phyloP scores from a whole-genome alignment of 225 moss, liverwort and hornwort species.

The Marchantia polymorpha region DNA sequence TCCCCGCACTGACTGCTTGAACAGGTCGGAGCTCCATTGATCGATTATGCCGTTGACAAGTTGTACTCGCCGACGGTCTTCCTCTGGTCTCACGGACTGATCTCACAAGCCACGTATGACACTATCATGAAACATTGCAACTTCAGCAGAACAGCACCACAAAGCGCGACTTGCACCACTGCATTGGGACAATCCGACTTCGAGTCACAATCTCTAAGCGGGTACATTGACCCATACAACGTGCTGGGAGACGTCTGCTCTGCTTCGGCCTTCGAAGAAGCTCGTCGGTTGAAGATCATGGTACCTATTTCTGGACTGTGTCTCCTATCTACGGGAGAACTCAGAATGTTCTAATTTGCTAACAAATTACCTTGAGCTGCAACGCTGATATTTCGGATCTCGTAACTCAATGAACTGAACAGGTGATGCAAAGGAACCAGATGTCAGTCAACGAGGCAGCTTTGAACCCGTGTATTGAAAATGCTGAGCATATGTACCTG shows the following conservation, averaged over 20 bases:
- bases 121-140: slow-evolving; percentile 14
- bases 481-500: slow-evolving; percentile 18
- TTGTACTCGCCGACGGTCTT: background rate
- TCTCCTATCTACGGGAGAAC: no score
- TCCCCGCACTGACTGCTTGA: background rate
- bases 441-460: background rate
- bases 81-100: slow-evolving; percentile 26
- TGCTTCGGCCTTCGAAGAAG: slow-evolving; percentile 5
- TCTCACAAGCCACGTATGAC: slow-evolving; percentile 7
- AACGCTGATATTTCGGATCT: background rate
- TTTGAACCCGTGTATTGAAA: slow-evolving; percentile 14
- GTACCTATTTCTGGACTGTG: slow-evolving; percentile 1
- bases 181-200: background rate
- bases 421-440: slow-evolving; percentile 4
- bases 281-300: slow-evolving; percentile 22
- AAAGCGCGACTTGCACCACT: background rate
- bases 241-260: slow-evolving; percentile 26
- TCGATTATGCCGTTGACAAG: background rate
- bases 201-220: background rate
- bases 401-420: background rate
- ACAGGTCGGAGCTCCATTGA: slow-evolving; percentile 27
- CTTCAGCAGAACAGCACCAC: background rate
- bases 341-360: no score
- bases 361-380: background rate
- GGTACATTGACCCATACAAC: slow-evolving; percentile 21